These are phyloP conservation scores for Thamnidium elegans DNA, from an alignment of 192 early-diverging fungal genomes.

Conservation along the genomic window DNA sequence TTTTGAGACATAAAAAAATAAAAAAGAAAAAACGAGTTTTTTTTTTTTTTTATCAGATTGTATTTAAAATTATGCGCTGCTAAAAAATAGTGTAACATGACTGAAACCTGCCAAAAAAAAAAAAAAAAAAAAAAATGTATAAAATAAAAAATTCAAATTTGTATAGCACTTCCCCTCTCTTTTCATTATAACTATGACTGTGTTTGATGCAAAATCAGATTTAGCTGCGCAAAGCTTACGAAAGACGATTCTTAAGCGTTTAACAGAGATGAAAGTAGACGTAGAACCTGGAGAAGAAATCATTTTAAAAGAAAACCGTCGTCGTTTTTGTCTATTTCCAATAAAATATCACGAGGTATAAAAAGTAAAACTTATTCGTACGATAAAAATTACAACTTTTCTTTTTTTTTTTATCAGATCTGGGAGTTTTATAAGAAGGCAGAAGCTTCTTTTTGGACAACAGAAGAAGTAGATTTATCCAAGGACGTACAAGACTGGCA, in stretches of 20 bases:
- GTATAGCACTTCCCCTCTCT: too few relatives aligned
- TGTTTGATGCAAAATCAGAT: too few relatives aligned
- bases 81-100: too few relatives aligned
- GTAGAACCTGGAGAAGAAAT: not conserved
- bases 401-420: not conserved
- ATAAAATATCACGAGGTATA: constrained; percentile 91
- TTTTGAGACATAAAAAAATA: constrained; percentile 4
- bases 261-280: not conserved
- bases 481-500: constrained; percentile 90
- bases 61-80: too few relatives aligned
- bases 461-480: constrained; percentile 90
- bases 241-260: too few relatives aligned
- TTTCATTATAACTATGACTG: too few relatives aligned
- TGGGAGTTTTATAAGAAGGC: constrained; percentile 83
- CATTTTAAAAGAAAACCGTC: constrained; percentile 57
- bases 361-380: constrained; percentile 44
- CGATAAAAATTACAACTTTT: not conserved
- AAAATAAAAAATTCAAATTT: too few relatives aligned
- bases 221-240: too few relatives aligned
- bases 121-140: not conserved
- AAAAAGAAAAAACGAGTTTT: not conserved
- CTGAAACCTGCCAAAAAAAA: not conserved
- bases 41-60: too few relatives aligned
- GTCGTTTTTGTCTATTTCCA: constrained; percentile 86
- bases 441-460: constrained; percentile 94